phyloP scores from a whole-genome alignment of 1,284 basidiomycete species.

The Pterulicium gracile region DNA sequence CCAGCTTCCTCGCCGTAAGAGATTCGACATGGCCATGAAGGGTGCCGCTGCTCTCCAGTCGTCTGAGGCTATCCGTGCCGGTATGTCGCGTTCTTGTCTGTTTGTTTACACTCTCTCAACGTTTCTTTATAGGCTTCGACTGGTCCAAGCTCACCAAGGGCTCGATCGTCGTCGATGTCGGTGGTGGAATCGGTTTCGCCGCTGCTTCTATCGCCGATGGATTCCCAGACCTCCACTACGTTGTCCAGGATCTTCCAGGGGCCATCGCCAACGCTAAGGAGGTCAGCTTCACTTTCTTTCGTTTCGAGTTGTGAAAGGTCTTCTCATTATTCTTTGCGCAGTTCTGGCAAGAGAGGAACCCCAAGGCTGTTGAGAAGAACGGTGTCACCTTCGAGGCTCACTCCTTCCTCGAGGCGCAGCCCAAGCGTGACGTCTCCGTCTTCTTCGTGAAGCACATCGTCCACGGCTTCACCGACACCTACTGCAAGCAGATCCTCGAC shows the following conservation, averaged over 20 bases:
- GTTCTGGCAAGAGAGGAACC: conserved; percentile 20
- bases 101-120: not conserved
- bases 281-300: conserved; percentile 13
- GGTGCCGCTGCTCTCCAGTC: not conserved
- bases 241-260: conserved; percentile 25
- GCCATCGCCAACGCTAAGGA: conserved; percentile 20
- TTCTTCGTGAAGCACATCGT: conserved; percentile 21
- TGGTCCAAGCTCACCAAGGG: conserved; percentile 21
- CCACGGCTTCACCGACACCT: conserved; percentile 24
- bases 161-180: conserved; percentile 30
- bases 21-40: conserved; percentile 16
- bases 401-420: conserved; percentile 23
- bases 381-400: conserved; percentile 21
- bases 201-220: conserved; percentile 17
- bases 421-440: conserved; percentile 16
- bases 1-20: conserved; percentile 12
- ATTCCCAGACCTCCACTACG: conserved; percentile 19
- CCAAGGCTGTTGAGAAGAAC: conserved; percentile 15
- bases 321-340: conserved; percentile 7
- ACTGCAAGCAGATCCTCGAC: conserved; percentile 16
- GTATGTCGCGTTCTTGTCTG: not conserved
- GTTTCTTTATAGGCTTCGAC: conserved; percentile 18
- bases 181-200: conserved; percentile 27
- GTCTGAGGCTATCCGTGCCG: too few relatives aligned
- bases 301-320: not conserved